phyloP scores from a whole-genome alignment of 2,329 filamentous ascomycete species.

The Rhytidhysteron rufulum region DNA sequence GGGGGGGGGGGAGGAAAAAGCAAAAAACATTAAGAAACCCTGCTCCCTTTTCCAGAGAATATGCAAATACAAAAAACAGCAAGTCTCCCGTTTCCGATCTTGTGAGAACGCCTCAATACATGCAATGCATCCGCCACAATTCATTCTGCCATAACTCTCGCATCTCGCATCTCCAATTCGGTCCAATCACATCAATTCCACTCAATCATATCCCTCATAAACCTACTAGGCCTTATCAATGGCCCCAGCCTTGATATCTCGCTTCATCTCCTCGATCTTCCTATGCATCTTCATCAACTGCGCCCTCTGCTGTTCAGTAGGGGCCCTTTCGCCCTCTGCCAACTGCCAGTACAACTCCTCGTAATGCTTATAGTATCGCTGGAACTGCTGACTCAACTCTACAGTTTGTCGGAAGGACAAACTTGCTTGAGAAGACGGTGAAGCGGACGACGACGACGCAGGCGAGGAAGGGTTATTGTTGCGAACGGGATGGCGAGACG shows the following conservation, averaged over 20 bases:
- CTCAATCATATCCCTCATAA: background rate
- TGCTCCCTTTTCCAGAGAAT: no score
- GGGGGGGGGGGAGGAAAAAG: no score
- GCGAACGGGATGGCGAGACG: constrained; percentile 32
- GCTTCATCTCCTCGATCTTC: constrained; percentile 54
- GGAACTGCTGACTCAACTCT: constrained; percentile 50
- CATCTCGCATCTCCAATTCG: background rate
- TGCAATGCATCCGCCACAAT: background rate
- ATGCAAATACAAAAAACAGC: no score
- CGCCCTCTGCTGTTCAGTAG: constrained; percentile 48
- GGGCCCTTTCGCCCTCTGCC: constrained; percentile 37
- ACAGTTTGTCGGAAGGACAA: constrained; percentile 44
- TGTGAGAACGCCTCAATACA: background rate
- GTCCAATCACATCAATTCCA: background rate
- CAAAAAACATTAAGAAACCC: no score
- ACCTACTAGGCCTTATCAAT: no score
- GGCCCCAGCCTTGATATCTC: constrained; percentile 47
- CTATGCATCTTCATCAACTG: constrained; percentile 53
- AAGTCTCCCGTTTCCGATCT: no score
- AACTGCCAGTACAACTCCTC: constrained; percentile 51
- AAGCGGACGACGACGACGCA: constrained; percentile 30
- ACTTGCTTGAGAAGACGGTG: constrained; percentile 28
- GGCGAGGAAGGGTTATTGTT: constrained; percentile 27
- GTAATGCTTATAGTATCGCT: constrained; percentile 57
- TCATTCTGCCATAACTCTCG: background rate